A percentile compares a stretch with the other conserved stretches of the same genome.
These are phyloP conservation scores for Rhizopus microsporus DNA, from an alignment of 371 early-diverging fungal species.

Conservation along the genomic window DNA sequence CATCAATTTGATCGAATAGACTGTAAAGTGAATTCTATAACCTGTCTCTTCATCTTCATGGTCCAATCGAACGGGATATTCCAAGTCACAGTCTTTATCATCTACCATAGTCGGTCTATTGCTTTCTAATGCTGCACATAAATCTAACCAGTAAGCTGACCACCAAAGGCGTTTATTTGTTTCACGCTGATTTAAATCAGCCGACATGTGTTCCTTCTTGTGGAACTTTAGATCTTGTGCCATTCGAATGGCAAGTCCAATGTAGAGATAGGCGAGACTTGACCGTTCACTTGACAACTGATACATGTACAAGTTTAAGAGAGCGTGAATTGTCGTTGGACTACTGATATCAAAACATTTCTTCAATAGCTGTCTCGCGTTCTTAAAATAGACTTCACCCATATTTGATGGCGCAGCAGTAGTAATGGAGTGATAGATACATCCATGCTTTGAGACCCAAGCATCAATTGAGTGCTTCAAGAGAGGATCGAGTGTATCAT, in stretches of 20 bases:
- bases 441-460: conserved; percentile 61
- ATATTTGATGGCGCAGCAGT: conserved; percentile 33
- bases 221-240: conserved; percentile 66
- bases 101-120: conserved; percentile 61
- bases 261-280: conserved; percentile 58
- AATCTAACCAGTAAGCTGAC: conserved; percentile 64
- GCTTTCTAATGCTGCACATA: conserved; percentile 50
- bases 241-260: conserved; percentile 65
- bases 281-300: conserved; percentile 61
- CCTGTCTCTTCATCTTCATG: conserved; percentile 52
- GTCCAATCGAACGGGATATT: conserved; percentile 51
- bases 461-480: conserved; percentile 60
- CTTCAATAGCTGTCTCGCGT: conserved; percentile 58
- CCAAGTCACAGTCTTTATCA: conserved; percentile 62
- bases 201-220: conserved; percentile 50
- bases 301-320: conserved; percentile 65
- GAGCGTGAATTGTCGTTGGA: conserved; percentile 57
- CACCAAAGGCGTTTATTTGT: conserved; percentile 64
- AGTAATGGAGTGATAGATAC: conserved; percentile 51
- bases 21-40: conserved; percentile 47
- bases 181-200: conserved; percentile 53
- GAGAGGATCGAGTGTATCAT: conserved; percentile 47
- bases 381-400: conserved; percentile 59
- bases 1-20: conserved; percentile 55
- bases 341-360: conserved; percentile 61